Conservation (phyloP, 2,329 filamentous ascomycete genomes). For the Hysterium pulicare region DNA sequence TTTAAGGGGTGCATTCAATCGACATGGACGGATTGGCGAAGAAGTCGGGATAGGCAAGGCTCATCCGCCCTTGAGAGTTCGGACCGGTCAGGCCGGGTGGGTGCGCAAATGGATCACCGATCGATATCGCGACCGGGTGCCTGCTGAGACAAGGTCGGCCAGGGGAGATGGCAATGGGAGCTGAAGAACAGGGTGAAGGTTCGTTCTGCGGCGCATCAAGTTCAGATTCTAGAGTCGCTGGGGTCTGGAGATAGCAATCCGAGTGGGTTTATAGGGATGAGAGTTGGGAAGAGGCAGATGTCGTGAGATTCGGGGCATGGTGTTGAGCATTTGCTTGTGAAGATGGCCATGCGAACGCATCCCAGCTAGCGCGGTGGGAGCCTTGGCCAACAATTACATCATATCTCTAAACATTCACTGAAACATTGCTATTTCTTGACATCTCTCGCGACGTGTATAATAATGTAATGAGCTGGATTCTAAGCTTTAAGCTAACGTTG, state of each 20-base stretch:
- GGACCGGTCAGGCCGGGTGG: slow-evolving; percentile 18
- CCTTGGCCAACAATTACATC: too few species aligned
- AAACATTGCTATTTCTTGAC: too few species aligned
- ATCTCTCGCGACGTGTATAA: too few species aligned
- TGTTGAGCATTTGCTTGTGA: not conserved
- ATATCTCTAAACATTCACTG: too few species aligned
- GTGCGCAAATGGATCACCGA: slow-evolving; percentile 2
- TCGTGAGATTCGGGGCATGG: not conserved
- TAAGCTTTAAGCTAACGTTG: too few species aligned
- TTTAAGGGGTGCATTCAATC: slow-evolving; percentile 97
- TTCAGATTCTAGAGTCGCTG: not conserved
- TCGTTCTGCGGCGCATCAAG: not conserved
- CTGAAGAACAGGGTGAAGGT: not conserved
- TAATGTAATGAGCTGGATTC: too few species aligned
- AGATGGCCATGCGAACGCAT: too few species aligned
- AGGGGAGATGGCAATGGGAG: not conserved
- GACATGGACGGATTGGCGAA: slow-evolving; percentile 25
- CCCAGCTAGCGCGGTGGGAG: too few species aligned
- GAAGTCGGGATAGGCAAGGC: slow-evolving; percentile 16
- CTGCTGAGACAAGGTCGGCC: slow-evolving; percentile 9
- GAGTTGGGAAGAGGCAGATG: not conserved
- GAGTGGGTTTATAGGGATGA: not conserved
- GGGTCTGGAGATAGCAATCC: not conserved
- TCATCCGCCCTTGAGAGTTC: slow-evolving; percentile 24
- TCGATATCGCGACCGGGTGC: slow-evolving; percentile 19